These are phyloP conservation scores for Colletotrichum tropicale DNA, from an alignment of 2,329 filamentous ascomycete genomes.

Conservation along the genomic window DNA sequence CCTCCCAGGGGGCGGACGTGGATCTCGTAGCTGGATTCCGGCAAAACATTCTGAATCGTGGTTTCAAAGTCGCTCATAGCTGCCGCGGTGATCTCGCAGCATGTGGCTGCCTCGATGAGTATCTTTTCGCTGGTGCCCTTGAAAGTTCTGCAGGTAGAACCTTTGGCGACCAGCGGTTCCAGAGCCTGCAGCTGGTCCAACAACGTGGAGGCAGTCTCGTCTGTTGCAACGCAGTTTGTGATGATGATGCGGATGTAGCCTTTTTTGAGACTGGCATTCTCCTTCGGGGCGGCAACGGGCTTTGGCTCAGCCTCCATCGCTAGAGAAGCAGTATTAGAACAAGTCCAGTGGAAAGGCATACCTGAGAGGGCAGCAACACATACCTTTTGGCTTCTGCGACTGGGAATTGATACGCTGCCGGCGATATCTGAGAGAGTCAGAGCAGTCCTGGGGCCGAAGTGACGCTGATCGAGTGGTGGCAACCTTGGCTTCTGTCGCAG, in stretches of 20 bases:
- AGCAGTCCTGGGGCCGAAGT: not conserved
- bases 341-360: not conserved
- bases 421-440: not conserved
- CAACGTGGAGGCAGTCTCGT: not conserved
- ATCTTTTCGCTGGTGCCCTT: not conserved
- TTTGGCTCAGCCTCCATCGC: not conserved
- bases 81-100: not conserved
- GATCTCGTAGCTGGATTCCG: not conserved
- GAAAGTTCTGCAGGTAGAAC: not conserved
- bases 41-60: rapidly evolving
- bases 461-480: not conserved
- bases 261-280: not conserved
- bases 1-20: not conserved
- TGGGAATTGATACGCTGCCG: not conserved
- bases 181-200: not conserved
- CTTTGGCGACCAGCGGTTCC: not conserved
- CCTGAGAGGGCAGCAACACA: not conserved
- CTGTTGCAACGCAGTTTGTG: not conserved
- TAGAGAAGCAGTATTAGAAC: not conserved
- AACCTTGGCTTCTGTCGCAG: not conserved
- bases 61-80: not conserved
- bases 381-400: not conserved
- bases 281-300: not conserved
- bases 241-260: not conserved
- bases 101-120: not conserved